Evolutionary conservation across 805 yeast genomes (phyloP), one percentile per base, ranked within the genome.

Genomic region (Candida coquimbonensis): DNA sequence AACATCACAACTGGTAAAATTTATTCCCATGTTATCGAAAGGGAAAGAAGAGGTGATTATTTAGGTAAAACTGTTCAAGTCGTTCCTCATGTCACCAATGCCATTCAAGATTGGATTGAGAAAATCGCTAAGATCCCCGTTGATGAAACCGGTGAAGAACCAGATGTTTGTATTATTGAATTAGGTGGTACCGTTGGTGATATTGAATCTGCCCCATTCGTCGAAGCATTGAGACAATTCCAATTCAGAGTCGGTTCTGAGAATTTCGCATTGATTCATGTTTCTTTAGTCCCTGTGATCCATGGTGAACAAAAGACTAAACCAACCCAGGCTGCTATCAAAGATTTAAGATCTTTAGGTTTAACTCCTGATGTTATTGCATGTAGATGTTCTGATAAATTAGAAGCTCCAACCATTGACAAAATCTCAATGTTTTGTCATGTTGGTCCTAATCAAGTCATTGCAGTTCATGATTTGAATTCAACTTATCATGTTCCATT

Each of bases 121-220:
- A 75, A 86, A 50, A 98, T 93, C 41, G 78, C 97, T 38, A 79
- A 74, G 54, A 76, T 91, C 48, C 97, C 99, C 16, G 99, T 93
- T 49, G 99, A 93, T 65, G 77, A 74, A 44, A 77, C 90, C 34
- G 95, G 93, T 45, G 73, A 81, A 64, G 84, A 81, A 60, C 99
- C 99, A 32, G 98, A 93, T 57, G 85, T 93, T 44, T 93, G 99
- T 75, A 89, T 93, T 63, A 82, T 93, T 54, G 99, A 91, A 72
- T 77, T 93, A 49, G 99, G 99, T 66, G 99, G 99, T 66, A 93
- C 99, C 29, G 99, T 93, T 49, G 99, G 99, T 63, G 99, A 93
- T 65, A 93, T 93, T 61, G 99, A 93, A 73, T 81, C 91, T 63
- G 99, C 98, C 44, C 99, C 99, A 26, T 93, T 93, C 56, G 97